Base-by-base conservation (phyloP, 306 rosid genomes). In the Biancaea sappan region DNA sequence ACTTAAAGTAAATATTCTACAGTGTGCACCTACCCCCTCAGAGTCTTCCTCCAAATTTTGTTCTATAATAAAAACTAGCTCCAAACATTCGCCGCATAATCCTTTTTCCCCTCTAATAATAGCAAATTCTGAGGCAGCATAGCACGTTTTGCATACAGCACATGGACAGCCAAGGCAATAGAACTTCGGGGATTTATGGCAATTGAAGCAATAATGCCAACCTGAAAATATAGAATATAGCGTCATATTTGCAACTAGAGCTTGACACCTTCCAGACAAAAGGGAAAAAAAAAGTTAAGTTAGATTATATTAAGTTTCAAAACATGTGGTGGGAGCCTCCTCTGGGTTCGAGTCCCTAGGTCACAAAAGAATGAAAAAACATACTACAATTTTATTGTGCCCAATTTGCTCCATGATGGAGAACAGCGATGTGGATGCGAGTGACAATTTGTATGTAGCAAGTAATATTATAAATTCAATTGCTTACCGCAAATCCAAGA, bases 401-500 rank as follows among this genome's bases (percentile, higher is more conserved):
- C 15, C 28, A 72, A 41, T 25, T 72, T 46, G 28, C 9, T 32
- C 8, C 52, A 71, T 37, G 6, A 11, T 43, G 18, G 46, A 22
- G n/a, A 29, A 28, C 14, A 14, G 52, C 2, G 2, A n/a, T 18
- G 38, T 28, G 13, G 41, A 4, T 59, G 51, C 56, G 66, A 58
- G 32, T 32, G 7, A 68, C 9, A 60, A 44, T 57, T 62, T 47
- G 67, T 80, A 68, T 67, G 73, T 57, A 70, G 38, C 37, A 5
- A 19, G 12, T 6, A 67, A 54, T 31, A 59, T 43, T 34, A 34
- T 11, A 31, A 67, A 73, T 47, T n/a, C 6, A 73, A 72, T 2
- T 58, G 37, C 86, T 84, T 84, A 93, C 98, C 78, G 67, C 98
- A 91, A 66, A 41, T 21, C 97, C 89, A 93, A 12, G 29, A 38